phyloP scores from a whole-genome alignment of 345 rosid species.

The Linum lewisii region DNA sequence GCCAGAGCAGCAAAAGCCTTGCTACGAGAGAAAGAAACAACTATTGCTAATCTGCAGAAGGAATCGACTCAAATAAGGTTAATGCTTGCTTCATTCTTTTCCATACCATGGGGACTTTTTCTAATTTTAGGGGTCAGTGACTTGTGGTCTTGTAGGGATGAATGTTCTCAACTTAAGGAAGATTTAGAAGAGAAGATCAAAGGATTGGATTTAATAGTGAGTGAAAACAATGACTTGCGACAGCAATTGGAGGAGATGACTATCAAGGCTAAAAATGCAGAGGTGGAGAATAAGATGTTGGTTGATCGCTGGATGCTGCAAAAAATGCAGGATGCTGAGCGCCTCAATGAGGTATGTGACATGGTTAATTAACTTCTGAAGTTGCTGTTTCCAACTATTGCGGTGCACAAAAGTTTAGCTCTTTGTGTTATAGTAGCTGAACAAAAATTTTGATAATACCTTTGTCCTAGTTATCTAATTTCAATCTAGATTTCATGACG shows the following conservation, averaged over 20 bases:
- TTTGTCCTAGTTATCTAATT: no score
- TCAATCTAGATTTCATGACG: no score
- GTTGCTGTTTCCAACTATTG: no score
- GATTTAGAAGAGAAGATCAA: constrained; percentile 60
- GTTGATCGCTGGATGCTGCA: constrained; percentile 96
- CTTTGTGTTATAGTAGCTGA: no score
- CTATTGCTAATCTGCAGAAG: constrained; percentile 36
- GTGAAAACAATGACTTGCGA: constrained; percentile 52
- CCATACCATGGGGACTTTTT: neutral
- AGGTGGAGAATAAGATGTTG: constrained; percentile 78
- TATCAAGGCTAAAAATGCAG: constrained; percentile 61
- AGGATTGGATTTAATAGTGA: constrained; percentile 47
- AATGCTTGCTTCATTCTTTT: constrained; percentile 3
- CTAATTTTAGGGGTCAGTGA: constrained; percentile 7
- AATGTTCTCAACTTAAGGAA: constrained; percentile 37
- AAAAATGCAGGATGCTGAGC: constrained; percentile 97
- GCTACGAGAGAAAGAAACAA: constrained; percentile 56
- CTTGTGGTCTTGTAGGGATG: constrained; percentile 40
- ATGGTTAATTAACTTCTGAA: neutral
- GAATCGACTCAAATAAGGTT: constrained; percentile 51
- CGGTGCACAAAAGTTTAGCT: no score
- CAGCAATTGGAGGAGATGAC: constrained; percentile 54
- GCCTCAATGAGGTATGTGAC: constrained; percentile 79
- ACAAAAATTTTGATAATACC: no score
- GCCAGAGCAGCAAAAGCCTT: constrained; percentile 57